Evolutionary conservation across 768 basidiomycete species (phyloP).

Genomic region (Kwoniella europaea): DNA sequence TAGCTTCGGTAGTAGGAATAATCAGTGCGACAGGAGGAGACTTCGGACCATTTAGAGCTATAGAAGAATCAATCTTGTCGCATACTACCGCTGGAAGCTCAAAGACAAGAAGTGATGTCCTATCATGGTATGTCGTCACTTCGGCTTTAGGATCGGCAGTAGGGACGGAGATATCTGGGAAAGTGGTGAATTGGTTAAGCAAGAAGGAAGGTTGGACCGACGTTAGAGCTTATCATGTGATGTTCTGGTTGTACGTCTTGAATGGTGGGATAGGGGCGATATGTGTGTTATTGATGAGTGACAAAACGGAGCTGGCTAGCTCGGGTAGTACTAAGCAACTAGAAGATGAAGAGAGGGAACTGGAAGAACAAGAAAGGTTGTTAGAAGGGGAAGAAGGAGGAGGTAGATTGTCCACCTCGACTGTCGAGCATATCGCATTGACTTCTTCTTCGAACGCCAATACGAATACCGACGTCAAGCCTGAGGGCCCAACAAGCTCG

Average conservation of each 20-base stretch:
- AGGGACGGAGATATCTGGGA: constrained; percentile 34
- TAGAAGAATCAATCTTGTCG: constrained; percentile 51
- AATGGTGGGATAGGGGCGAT: constrained; percentile 35
- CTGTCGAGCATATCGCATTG: neutral
- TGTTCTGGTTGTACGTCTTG: constrained; percentile 39
- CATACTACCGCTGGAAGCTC: constrained; percentile 28
- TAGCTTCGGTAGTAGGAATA: constrained; percentile 46
- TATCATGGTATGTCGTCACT: constrained; percentile 39
- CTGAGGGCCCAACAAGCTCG: neutral
- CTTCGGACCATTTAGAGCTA: constrained; percentile 50
- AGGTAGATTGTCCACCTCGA: neutral
- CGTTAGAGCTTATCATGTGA: constrained; percentile 36
- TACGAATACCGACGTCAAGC: neutral
- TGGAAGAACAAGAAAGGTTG: constrained; percentile 4
- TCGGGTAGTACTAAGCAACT: neutral
- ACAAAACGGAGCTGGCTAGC: constrained; percentile 25
- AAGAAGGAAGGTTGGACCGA: constrained; percentile 30
- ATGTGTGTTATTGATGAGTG: constrained; percentile 20
- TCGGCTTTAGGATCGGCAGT: constrained; percentile 40
- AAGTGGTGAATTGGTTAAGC: constrained; percentile 22
- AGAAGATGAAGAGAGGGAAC: constrained; percentile 16
- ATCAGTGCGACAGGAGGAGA: constrained; percentile 44
- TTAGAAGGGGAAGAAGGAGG: constrained; percentile 12
- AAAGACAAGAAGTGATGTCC: constrained; percentile 31
- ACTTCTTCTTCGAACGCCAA: neutral